phyloP scores from a whole-genome alignment of 192 early-diverging fungal species.

The Diversispora eburnea region DNA sequence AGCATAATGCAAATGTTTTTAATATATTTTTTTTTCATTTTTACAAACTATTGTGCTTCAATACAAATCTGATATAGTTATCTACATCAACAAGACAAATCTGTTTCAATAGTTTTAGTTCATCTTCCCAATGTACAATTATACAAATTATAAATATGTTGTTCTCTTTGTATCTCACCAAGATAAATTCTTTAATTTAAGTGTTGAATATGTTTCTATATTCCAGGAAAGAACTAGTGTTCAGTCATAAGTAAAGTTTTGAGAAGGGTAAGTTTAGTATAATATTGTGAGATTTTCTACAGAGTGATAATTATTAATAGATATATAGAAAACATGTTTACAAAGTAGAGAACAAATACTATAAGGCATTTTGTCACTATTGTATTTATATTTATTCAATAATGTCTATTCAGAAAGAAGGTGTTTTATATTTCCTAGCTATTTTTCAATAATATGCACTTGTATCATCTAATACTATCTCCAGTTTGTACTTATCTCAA shows the following conservation, averaged over 20 bases:
- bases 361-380: background rate
- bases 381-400: background rate
- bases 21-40: too few relatives aligned
- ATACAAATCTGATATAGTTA: background rate
- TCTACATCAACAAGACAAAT: conserved; percentile 16
- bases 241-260: background rate
- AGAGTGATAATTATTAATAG: background rate
- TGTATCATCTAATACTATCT: background rate
- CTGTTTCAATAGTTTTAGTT: conserved; percentile 2
- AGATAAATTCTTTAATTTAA: background rate
- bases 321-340: background rate
- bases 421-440: background rate
- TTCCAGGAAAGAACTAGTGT: background rate
- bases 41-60: too few relatives aligned
- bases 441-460: background rate
- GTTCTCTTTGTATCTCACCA: background rate
- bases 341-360: background rate
- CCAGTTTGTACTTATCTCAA: background rate
- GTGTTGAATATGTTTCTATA: too few relatives aligned
- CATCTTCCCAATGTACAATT: conserved; percentile 3
- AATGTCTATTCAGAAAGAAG: too few relatives aligned
- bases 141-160: conserved; percentile 12
- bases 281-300: background rate
- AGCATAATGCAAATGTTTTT: too few relatives aligned
- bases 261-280: background rate